Evolutionary conservation across 768 basidiomycete species (phyloP), one percentile per base, ranked within the genome.

Genomic region (Russula olivacea): DNA sequence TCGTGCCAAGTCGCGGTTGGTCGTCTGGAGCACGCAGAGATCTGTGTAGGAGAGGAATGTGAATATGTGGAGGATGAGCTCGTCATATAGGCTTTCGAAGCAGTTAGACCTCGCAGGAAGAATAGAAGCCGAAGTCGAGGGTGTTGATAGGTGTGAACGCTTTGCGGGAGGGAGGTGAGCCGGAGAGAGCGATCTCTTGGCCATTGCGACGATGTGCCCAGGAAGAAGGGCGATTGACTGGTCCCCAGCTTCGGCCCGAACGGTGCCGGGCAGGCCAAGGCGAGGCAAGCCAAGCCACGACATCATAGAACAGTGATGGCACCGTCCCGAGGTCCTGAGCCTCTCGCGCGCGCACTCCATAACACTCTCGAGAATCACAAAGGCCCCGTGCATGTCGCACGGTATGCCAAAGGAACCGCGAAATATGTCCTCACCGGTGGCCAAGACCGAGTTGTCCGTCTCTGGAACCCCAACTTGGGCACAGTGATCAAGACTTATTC

Each of bases 361-460:
- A 74, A 74, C n/a, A 81, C 82, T 12, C 82, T 93, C 50, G 70
- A 75, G 9, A 79, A 71, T 57, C 91, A 93, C 74, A 87, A 87
- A 63, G 97, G 94, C 0, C 81, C 94, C 0, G 89, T 97, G 0
- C 91, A 98, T 71, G 87, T 93, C 58, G 91, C 86, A n/a, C 81
- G 89, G 34, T 98, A 96, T 71, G 89, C 96, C 50, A 89, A 91
- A 72, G 94, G 93, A 4, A 78, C 80, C 3, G 89, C 90, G 58
- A 92, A 88, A 66, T 98, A 99, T 72, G 77, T 93, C 64, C 80
- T 99, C n/a, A 88, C 92, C 1, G 97, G 96, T 10, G 94, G 94
- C 21, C 88, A 92, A 72, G 97, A 98, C 75, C 83, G 94, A 54
- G 85, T 86, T 1, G 81, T 98, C 57, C 82, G 89, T 53, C 83